Conservation (phyloP, 1,139 yeast genomes). For the Kazachstania sp. region DNA sequence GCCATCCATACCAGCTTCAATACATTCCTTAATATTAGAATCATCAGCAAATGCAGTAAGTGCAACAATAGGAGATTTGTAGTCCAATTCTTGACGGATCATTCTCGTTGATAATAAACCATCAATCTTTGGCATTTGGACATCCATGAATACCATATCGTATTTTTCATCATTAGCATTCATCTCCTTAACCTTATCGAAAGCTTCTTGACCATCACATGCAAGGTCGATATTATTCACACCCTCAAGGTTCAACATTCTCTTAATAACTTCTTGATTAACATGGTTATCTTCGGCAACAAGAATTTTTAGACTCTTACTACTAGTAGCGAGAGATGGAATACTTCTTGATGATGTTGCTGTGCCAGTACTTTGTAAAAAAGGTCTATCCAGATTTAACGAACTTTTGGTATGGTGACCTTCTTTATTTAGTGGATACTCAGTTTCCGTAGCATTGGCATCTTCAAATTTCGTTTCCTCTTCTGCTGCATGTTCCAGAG, state of each 20-base stretch:
- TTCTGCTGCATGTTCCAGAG: neutral
- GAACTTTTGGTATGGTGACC: neutral
- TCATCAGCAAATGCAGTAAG: conserved; percentile 92
- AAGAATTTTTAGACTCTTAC: conserved; percentile 39
- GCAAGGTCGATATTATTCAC: conserved; percentile 64
- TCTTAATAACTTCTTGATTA: conserved; percentile 79
- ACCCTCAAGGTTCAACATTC: conserved; percentile 81
- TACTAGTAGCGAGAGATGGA: conserved; percentile 6
- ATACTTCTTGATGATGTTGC: conserved; percentile 29
- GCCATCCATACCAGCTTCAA: conserved; percentile 79
- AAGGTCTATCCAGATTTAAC: conserved; percentile 26
- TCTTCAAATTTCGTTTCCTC: neutral
- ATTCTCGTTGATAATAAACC: conserved; percentile 75
- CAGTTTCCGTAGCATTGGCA: neutral
- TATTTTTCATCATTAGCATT: conserved; percentile 35
- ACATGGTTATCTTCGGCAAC: conserved; percentile 95
- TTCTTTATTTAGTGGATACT: neutral
- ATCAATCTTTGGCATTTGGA: conserved; percentile 90
- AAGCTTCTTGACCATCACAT: conserved; percentile 84
- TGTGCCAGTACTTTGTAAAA: conserved; percentile 35
- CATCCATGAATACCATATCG: conserved; percentile 87
- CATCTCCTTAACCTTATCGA: conserved; percentile 50
- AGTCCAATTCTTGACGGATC: conserved; percentile 59
- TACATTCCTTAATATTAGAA: conserved; percentile 68
- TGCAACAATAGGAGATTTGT: conserved; percentile 75